These are phyloP conservation scores for Cladosporium velox DNA, from an alignment of 2,329 filamentous ascomycete species.

Conservation along the genomic window DNA sequence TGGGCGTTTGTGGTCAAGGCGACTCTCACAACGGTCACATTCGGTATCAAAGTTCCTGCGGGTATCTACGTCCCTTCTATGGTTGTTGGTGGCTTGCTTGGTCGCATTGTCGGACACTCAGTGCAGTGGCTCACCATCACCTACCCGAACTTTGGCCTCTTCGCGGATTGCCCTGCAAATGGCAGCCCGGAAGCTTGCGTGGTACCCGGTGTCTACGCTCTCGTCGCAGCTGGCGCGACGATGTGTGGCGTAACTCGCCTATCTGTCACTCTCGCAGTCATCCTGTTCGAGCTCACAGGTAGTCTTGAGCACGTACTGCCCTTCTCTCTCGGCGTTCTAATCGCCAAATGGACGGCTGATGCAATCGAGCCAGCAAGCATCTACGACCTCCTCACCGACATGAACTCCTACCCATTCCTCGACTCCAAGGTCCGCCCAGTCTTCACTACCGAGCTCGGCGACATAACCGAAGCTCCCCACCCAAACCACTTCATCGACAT, in stretches of 20 bases:
- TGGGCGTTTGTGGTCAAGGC: slow-evolving; percentile 88
- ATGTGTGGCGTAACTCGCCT: slow-evolving; percentile 97
- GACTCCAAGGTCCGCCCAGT: slow-evolving; percentile 92
- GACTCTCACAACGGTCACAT: slow-evolving; percentile 83
- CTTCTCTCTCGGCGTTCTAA: slow-evolving; percentile 87
- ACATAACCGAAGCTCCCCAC: slow-evolving; percentile 77
- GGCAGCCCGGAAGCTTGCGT: slow-evolving; percentile 77
- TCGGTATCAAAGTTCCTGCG: slow-evolving; percentile 93
- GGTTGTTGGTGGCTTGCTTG: slow-evolving; percentile 93
- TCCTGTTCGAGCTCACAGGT: slow-evolving; percentile 92
- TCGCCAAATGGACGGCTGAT: slow-evolving; percentile 98
- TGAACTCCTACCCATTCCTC: slow-evolving; percentile 98
- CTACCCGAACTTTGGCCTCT: slow-evolving; percentile 71
- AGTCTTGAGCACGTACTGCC: slow-evolving; percentile 93
- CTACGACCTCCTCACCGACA: slow-evolving; percentile 90
- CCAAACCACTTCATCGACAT: slow-evolving; percentile 85
- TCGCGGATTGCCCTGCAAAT: slow-evolving; percentile 69
- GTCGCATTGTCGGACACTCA: slow-evolving; percentile 80
- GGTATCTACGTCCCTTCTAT: slow-evolving; percentile 98
- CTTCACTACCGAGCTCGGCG: slow-evolving; percentile 83
- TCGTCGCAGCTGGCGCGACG: slow-evolving; percentile 91
- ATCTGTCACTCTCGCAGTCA: slow-evolving; percentile 90
- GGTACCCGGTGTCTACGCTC: slow-evolving; percentile 92
- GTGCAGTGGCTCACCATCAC: slow-evolving; percentile 79
- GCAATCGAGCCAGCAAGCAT: slow-evolving; percentile 93